phyloP scores from a whole-genome alignment of 805 yeast species.

The Starmera pachycereana region DNA sequence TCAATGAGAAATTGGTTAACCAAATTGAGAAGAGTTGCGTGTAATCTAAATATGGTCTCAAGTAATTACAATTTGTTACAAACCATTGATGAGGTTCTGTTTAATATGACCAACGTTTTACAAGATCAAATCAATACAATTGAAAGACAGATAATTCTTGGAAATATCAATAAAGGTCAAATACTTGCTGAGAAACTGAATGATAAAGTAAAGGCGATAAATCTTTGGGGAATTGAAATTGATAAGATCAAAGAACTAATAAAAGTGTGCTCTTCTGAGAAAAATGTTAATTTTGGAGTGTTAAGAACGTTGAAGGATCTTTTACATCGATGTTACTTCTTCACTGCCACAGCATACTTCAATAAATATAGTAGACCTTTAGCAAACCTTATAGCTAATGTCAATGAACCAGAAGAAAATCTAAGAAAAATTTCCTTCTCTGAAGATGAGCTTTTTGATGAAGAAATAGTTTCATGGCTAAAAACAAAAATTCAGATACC shows the following conservation, averaged over 20 bases:
- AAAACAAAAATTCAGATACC: no score
- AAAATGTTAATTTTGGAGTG: constrained; percentile 5
- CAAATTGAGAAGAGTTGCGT: constrained; percentile 67
- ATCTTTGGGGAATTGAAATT: constrained; percentile 40
- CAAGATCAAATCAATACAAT: constrained; percentile 34
- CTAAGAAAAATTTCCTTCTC: not conserved
- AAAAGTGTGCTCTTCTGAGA: constrained; percentile 3
- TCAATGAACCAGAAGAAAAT: no score
- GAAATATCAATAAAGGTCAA: constrained; percentile 55
- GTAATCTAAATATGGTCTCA: constrained; percentile 51
- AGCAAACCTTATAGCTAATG: not conserved
- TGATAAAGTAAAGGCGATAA: constrained; percentile 39
- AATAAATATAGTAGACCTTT: constrained; percentile 35
- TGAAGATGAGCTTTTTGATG: constrained; percentile 1
- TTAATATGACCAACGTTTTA: constrained; percentile 51
- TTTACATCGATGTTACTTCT: constrained; percentile 69
- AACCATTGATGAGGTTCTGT: constrained; percentile 60
- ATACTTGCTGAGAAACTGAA: constrained; percentile 15
- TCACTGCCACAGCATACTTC: constrained; percentile 64
- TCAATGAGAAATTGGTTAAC: constrained; percentile 62
- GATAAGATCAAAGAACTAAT: constrained; percentile 29
- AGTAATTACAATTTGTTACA: constrained; percentile 12
- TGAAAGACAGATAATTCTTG: constrained; percentile 37
- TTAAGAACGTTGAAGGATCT: constrained; percentile 42
- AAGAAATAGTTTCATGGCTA: no score